Percentiles rank a stretch among this genome's conserved stretches.
Evolutionary conservation across 169 alveolate genomes (phyloP).

Genomic region (Eimeria praecox): DNA sequence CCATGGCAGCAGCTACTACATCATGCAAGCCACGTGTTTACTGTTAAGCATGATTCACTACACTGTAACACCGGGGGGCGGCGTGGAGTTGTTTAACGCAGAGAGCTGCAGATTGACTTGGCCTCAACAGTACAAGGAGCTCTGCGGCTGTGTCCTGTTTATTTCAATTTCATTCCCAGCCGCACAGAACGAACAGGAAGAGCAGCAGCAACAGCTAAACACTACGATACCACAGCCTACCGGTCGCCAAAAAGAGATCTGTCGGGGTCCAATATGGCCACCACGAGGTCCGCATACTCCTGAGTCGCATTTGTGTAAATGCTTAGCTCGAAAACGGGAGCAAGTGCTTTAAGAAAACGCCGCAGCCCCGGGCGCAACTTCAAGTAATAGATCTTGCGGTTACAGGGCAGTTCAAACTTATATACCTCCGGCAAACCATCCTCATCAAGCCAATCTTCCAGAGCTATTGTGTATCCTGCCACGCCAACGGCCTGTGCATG

Average conservation of each 20-base stretch:
- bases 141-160: neutral
- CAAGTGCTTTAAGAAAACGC: slow-evolving; percentile 90
- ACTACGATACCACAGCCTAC: slow-evolving; percentile 78
- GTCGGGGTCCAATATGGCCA: slow-evolving; percentile 94
- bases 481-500: slow-evolving; percentile 93
- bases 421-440: slow-evolving; percentile 94
- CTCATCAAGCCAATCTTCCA: slow-evolving; percentile 92
- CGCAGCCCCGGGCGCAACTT: slow-evolving; percentile 95
- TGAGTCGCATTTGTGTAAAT: slow-evolving; percentile 95
- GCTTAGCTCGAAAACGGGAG: slow-evolving; percentile 93
- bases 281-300: slow-evolving; percentile 96
- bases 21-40: neutral
- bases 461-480: slow-evolving; percentile 90
- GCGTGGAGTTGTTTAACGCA: neutral
- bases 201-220: slow-evolving; percentile 28
- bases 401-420: slow-evolving; percentile 92
- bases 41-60: neutral
- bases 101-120: neutral
- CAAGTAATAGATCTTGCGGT: slow-evolving; percentile 91
- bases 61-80: neutral
- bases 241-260: slow-evolving; percentile 93
- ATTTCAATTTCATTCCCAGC: neutral
- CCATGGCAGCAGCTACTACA: neutral
- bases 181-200: neutral
- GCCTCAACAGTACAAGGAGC: neutral